phyloP scores from a whole-genome alignment of 1,284 basidiomycete genomes.

The Vanrija pseudolonga region DNA sequence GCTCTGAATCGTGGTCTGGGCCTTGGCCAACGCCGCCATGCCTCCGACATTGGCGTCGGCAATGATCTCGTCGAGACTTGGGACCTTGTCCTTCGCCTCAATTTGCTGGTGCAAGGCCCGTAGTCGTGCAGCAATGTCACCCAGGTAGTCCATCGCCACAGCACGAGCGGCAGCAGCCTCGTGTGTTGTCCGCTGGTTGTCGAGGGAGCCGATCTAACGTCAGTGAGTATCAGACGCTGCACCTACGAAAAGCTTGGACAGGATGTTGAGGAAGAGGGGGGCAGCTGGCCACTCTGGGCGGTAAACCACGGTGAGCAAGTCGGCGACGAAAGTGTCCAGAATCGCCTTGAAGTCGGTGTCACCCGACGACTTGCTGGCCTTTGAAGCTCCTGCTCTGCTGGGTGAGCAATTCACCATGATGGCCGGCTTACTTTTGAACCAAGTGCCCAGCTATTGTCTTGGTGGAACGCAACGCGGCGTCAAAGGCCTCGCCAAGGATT shows the following conservation, averaged over 20 bases:
- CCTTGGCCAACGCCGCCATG: slow-evolving; percentile 57
- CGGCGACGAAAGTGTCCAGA: slow-evolving; percentile 82
- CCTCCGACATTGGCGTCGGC: slow-evolving; percentile 55
- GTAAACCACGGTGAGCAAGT: slow-evolving; percentile 82
- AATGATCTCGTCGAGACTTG: slow-evolving; percentile 69
- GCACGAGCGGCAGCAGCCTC: slow-evolving; percentile 79
- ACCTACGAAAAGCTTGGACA: slow-evolving; percentile 76
- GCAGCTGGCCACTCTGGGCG: slow-evolving; percentile 98
- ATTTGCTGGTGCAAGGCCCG: slow-evolving; percentile 52
- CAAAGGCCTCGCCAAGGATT: slow-evolving; percentile 40
- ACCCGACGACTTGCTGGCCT: slow-evolving; percentile 77
- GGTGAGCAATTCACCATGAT: neutral
- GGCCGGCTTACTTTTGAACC: slow-evolving; percentile 61
- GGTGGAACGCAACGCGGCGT: slow-evolving; percentile 76
- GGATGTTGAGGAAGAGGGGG: slow-evolving; percentile 68
- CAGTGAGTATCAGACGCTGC: neutral
- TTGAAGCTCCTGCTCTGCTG: slow-evolving; percentile 50
- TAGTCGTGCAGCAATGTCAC: slow-evolving; percentile 80
- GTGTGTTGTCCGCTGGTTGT: slow-evolving; percentile 69
- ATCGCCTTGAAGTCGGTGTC: slow-evolving; percentile 87
- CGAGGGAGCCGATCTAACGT: slow-evolving; percentile 65
- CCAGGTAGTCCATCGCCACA: slow-evolving; percentile 87
- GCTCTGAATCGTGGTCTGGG: slow-evolving; percentile 53
- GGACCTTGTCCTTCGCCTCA: slow-evolving; percentile 21
- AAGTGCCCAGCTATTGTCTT: slow-evolving; percentile 79